phyloP scores from a whole-genome alignment of 495 filamentous ascomycete genomes.

The Penicillium nucicola region DNA sequence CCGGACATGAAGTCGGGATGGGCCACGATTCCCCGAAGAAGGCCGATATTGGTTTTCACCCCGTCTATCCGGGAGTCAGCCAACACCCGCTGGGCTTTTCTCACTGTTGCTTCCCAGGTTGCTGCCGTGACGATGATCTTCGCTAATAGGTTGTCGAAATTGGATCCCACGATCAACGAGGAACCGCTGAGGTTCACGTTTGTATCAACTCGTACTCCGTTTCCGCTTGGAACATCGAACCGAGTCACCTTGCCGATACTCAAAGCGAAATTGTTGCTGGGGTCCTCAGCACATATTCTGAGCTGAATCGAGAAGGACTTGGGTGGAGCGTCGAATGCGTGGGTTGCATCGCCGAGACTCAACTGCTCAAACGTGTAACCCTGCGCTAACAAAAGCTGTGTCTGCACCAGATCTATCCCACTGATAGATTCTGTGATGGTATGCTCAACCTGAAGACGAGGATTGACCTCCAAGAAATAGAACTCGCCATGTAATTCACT shows the following conservation, averaged over 20 bases:
- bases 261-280: constrained; percentile 48
- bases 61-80: constrained; percentile 51
- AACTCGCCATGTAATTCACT: constrained; percentile 52
- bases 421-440: constrained; percentile 54
- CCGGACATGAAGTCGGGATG: constrained; percentile 45
- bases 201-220: constrained; percentile 56
- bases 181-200: constrained; percentile 36
- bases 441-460: constrained; percentile 56
- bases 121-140: constrained; percentile 59
- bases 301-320: constrained; percentile 51
- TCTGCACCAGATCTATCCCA: constrained; percentile 53
- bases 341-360: constrained; percentile 29
- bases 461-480: constrained; percentile 67
- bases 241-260: constrained; percentile 57
- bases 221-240: constrained; percentile 51
- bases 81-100: constrained; percentile 52
- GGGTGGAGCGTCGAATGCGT: constrained; percentile 27
- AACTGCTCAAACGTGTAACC: constrained; percentile 41
- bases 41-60: constrained; percentile 53
- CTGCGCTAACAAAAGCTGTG: constrained; percentile 53
- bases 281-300: constrained; percentile 56
- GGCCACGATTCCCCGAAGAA: constrained; percentile 51
- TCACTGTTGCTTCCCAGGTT: constrained; percentile 47
- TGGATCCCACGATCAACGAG: constrained; percentile 44
- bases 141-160: constrained; percentile 59